Conservation (phyloP, 768 basidiomycete genomes). For the Calocybe gangraenosa region DNA sequence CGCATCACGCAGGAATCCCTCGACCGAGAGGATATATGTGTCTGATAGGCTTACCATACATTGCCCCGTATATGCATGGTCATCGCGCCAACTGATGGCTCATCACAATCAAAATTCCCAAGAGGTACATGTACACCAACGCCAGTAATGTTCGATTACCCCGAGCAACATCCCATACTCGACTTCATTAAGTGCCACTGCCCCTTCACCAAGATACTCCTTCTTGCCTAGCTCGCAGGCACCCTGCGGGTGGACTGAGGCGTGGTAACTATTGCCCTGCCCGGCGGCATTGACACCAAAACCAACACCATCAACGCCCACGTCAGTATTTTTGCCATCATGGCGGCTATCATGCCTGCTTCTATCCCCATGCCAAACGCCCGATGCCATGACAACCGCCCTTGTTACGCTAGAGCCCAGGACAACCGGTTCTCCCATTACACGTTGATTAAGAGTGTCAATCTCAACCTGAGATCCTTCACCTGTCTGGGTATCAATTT, state of each 20-base stretch:
- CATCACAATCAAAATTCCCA: conserved; percentile 14
- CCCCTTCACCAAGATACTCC: conserved; percentile 8
- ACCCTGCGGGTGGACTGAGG: conserved; percentile 4
- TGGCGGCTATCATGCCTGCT: conserved; percentile 6
- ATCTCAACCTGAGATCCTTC: not conserved
- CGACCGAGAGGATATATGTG: too few relatives aligned
- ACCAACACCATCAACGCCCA: conserved; percentile 6
- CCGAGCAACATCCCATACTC: conserved; percentile 35
- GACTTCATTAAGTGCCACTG: conserved; percentile 29
- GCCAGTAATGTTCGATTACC: conserved; percentile 33
- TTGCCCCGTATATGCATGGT: too few relatives aligned
- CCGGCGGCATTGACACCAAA: conserved; percentile 13
- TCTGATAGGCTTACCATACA: too few relatives aligned
- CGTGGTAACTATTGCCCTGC: conserved; percentile 9
- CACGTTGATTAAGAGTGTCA: not conserved
- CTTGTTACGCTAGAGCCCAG: not conserved
- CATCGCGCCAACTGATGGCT: too few relatives aligned
- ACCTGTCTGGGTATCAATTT: not conserved
- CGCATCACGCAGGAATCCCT: not conserved
- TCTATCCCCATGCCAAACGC: not conserved
- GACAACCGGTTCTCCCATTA: not conserved
- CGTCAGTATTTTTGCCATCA: conserved; percentile 5
- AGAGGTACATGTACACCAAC: conserved; percentile 17
- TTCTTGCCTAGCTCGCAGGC: conserved; percentile 1
- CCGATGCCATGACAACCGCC: not conserved